A percentile compares a stretch with the other conserved stretches of the same genome.
phyloP scores from a whole-genome alignment of 306 rosid genomes.

The Ochetophila trinervis region DNA sequence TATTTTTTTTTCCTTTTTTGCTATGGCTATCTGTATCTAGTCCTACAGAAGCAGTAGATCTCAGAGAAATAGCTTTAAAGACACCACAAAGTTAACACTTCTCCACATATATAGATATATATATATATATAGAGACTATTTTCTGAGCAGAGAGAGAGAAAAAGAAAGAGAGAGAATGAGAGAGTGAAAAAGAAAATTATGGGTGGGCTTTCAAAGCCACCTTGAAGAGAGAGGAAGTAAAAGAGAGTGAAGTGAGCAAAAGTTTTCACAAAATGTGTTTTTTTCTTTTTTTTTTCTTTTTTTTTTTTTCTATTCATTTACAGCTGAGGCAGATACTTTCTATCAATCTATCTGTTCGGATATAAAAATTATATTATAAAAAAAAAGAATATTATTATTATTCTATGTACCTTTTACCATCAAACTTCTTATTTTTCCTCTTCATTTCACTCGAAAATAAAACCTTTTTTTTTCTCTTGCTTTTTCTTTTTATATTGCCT shows the following conservation, averaged over 20 bases:
- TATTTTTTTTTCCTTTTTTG: constrained; percentile 1
- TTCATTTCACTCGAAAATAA: too few species aligned
- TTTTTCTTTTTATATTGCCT: neutral
- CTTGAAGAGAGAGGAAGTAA: constrained; percentile 42
- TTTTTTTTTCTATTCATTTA: neutral
- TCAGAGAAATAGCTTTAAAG: constrained; percentile 31
- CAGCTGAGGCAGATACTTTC: neutral
- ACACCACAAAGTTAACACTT: constrained; percentile 16
- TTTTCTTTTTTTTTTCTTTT: too few species aligned
- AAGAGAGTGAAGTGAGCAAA: constrained; percentile 29
- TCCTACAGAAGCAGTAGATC: constrained; percentile 43
- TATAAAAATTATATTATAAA: neutral
- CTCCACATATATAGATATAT: constrained; percentile 5
- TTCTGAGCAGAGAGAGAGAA: constrained; percentile 9
- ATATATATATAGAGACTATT: constrained; percentile 5
- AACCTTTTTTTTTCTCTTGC: too few species aligned
- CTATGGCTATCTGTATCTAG: constrained; percentile 36
- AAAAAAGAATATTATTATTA: neutral
- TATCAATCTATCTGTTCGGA: neutral
- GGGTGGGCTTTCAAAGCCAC: constrained; percentile 34
- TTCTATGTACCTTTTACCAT: neutral
- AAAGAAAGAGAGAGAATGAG: constrained; percentile 20
- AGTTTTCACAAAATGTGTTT: constrained; percentile 18
- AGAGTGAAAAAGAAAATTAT: constrained; percentile 7
- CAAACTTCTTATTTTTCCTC: too few species aligned